Conservation (phyloP, 768 basidiomycete species). For the Rubroboletus satanas region DNA sequence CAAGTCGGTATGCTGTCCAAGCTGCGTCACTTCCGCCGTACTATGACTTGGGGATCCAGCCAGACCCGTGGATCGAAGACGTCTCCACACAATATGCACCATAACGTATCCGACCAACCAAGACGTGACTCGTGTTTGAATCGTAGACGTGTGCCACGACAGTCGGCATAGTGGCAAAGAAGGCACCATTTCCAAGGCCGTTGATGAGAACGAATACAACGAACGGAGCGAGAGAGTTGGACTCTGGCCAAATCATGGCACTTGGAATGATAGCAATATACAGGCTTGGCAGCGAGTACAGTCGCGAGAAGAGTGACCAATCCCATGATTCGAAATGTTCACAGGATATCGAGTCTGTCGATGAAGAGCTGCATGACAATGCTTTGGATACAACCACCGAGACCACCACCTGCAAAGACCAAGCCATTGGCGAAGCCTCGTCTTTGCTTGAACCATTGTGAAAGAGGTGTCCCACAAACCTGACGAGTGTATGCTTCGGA, state of each 20-base stretch:
- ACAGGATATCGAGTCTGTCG: slow-evolving; percentile 25
- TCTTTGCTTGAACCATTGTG: slow-evolving; percentile 33
- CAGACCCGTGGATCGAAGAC: not conserved
- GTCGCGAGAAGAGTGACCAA: slow-evolving; percentile 23
- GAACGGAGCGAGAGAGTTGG: slow-evolving; percentile 9
- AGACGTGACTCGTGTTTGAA: slow-evolving; percentile 28
- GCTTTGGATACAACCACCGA: slow-evolving; percentile 32
- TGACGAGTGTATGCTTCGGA: not conserved
- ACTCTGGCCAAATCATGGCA: not conserved
- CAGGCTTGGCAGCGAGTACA: slow-evolving; percentile 21
- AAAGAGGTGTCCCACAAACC: slow-evolving; percentile 33
- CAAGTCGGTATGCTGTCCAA: slow-evolving; percentile 26
- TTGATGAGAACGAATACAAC: slow-evolving; percentile 26
- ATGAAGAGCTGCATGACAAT: slow-evolving; percentile 28
- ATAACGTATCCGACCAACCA: slow-evolving; percentile 30
- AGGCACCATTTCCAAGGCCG: slow-evolving; percentile 31
- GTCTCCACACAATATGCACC: slow-evolving; percentile 6
- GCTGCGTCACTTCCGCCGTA: slow-evolving; percentile 23
- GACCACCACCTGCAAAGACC: slow-evolving; percentile 31
- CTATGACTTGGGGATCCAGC: slow-evolving; percentile 27
- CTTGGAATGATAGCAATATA: not conserved
- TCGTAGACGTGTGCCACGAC: slow-evolving; percentile 31
- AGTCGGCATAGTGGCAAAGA: slow-evolving; percentile 33
- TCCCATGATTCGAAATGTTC: slow-evolving; percentile 34
- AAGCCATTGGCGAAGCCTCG: slow-evolving; percentile 35